phyloP scores from a whole-genome alignment of 768 basidiomycete genomes.

The Imleria badia region DNA sequence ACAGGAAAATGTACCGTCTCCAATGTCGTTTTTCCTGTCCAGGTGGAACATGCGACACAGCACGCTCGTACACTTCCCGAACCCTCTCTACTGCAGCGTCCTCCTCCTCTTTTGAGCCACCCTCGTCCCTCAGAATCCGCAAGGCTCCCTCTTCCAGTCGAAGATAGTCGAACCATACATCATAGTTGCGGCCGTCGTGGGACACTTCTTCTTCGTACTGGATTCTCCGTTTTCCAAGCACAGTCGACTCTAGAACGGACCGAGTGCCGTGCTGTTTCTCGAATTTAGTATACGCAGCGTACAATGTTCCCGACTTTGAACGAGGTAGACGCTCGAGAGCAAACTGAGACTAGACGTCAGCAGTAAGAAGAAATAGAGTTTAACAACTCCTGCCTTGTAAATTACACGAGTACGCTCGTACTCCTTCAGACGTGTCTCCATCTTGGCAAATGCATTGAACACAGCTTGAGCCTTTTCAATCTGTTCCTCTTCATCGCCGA shows the following conservation, averaged over 20 bases:
- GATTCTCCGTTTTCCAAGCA: constrained; percentile 95
- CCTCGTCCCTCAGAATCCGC: constrained; percentile 72
- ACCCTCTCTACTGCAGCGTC: constrained; percentile 64
- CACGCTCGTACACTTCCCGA: constrained; percentile 92
- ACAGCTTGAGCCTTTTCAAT: constrained; percentile 89
- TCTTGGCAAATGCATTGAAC: constrained; percentile 91
- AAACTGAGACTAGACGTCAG: constrained; percentile 53
- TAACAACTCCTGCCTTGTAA: constrained; percentile 71
- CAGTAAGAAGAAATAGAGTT: background rate
- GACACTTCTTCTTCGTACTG: constrained; percentile 96
- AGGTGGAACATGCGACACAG: constrained; percentile 93
- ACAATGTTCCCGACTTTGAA: constrained; percentile 85
- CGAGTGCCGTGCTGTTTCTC: constrained; percentile 97
- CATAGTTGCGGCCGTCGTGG: constrained; percentile 92
- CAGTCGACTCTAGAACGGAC: constrained; percentile 85
- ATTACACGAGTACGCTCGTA: constrained; percentile 96
- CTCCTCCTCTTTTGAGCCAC: constrained; percentile 67
- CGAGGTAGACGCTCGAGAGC: constrained; percentile 91
- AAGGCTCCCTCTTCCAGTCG: constrained; percentile 89
- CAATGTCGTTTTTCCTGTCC: constrained; percentile 91
- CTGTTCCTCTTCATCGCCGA: constrained; percentile 84
- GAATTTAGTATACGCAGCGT: constrained; percentile 93
- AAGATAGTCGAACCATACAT: constrained; percentile 97
- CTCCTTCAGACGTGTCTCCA: constrained; percentile 96
- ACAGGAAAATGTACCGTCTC: constrained; percentile 87